phyloP scores from a whole-genome alignment of 2,329 filamentous ascomycete genomes.

The Neurospora sp. region DNA sequence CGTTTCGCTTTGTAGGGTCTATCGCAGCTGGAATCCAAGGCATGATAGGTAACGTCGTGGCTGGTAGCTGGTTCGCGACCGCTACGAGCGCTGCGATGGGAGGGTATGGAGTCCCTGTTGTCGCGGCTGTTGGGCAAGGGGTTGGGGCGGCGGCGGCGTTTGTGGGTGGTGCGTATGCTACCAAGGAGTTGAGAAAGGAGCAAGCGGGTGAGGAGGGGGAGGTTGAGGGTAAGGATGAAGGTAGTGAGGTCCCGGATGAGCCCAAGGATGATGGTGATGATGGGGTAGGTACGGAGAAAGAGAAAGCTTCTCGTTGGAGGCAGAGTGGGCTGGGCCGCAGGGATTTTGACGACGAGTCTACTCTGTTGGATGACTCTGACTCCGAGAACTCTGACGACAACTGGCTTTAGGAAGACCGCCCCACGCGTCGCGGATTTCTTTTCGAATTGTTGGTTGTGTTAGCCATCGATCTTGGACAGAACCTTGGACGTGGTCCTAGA shows the following conservation, averaged over 20 bases:
- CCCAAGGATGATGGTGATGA: neutral
- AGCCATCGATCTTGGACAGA: neutral
- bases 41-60: slow-evolving; percentile 10
- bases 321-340: neutral
- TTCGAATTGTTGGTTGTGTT: neutral
- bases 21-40: slow-evolving; percentile 11
- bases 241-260: neutral
- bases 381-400: neutral
- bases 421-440: neutral
- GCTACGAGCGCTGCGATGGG: slow-evolving; percentile 17
- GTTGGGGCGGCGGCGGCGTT: slow-evolving; percentile 1
- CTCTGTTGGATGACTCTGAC: neutral
- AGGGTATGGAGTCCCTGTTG: slow-evolving; percentile 11
- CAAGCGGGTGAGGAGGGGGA: neutral
- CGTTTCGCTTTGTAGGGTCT: slow-evolving; percentile 7
- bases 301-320: neutral
- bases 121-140: slow-evolving; percentile 7
- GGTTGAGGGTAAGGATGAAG: neutral
- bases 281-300: neutral
- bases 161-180: neutral
- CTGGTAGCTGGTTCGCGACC: slow-evolving; percentile 13
- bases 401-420: neutral
- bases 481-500: neutral
- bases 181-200: neutral
- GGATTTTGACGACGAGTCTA: neutral